These are phyloP conservation scores for Solanum pimpinellifolium DNA, from an alignment of 257 asterid genomes.

Conservation along the genomic window DNA sequence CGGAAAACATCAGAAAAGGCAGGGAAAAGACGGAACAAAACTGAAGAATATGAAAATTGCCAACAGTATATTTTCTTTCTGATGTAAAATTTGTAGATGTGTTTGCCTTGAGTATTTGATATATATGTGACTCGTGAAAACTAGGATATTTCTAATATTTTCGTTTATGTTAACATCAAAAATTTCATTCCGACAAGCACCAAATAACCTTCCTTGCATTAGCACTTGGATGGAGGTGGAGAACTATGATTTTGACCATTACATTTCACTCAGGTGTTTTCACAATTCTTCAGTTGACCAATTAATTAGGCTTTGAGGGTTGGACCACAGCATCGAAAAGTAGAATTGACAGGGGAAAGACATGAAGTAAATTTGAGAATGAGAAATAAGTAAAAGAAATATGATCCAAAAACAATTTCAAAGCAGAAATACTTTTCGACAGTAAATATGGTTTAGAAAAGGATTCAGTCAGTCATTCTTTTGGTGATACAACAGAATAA, in stretches of 20 bases:
- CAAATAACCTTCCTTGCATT: neutral
- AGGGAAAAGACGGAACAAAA: neutral
- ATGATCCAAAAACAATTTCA: neutral
- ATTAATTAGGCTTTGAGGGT: neutral
- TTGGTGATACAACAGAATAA: neutral
- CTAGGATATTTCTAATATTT: neutral
- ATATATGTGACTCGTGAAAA: neutral
- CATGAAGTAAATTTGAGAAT: neutral
- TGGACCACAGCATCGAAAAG: neutral
- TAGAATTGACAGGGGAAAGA: neutral
- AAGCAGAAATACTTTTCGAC: neutral
- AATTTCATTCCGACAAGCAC: neutral
- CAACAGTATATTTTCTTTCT: neutral
- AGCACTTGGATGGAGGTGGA: neutral
- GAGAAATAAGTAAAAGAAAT: neutral
- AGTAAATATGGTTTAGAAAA: neutral
- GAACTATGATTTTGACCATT: neutral
- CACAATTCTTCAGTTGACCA: neutral
- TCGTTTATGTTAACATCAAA: neutral
- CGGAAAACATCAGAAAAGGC: neutral
- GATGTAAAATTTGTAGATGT: neutral
- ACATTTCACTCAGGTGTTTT: neutral
- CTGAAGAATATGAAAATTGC: neutral
- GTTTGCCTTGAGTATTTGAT: neutral
- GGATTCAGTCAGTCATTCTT: neutral